These are phyloP conservation scores for Sungouiozyma ichnusensis DNA, from an alignment of 805 yeast genomes.

Conservation along the genomic window DNA sequence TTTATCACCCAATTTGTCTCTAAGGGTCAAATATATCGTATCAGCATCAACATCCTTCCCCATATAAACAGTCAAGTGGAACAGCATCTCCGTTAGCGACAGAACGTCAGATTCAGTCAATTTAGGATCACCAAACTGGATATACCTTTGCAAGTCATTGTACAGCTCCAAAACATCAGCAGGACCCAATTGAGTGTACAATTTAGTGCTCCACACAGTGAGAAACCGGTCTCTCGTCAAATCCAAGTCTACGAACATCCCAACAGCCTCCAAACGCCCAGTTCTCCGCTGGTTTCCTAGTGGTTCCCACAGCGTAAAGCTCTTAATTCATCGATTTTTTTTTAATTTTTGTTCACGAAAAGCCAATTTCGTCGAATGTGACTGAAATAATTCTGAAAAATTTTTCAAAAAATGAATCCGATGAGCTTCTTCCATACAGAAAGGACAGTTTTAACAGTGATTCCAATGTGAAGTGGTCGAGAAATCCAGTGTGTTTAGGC, in stretches of 20 bases:
- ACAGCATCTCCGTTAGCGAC: constrained; percentile 59
- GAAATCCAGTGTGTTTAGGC: too few relatives aligned
- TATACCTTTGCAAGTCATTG: constrained; percentile 29
- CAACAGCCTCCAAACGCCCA: neutral
- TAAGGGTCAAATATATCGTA: constrained; percentile 46
- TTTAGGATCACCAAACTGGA: constrained; percentile 15
- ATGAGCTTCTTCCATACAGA: neutral
- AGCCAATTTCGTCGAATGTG: too few relatives aligned
- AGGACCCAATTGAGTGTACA: constrained; percentile 42
- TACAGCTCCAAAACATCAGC: constrained; percentile 30
- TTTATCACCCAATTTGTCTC: constrained; percentile 55
- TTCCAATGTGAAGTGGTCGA: too few relatives aligned
- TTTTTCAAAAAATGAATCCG: neutral
- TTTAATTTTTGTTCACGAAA: too few relatives aligned
- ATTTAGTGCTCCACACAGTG: constrained; percentile 38
- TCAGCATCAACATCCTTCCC: constrained; percentile 65
- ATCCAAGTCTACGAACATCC: neutral
- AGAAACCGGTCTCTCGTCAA: constrained; percentile 36
- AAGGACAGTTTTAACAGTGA: neutral
- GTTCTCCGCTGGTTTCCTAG: too few relatives aligned
- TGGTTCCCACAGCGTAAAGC: too few relatives aligned
- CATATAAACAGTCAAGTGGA: constrained; percentile 51
- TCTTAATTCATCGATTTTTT: too few relatives aligned
- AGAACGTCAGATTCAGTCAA: constrained; percentile 35
- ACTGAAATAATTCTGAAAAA: constrained; percentile 1